Evolutionary conservation across 805 yeast species (phyloP).

Genomic region (Yarrowia sp.): DNA sequence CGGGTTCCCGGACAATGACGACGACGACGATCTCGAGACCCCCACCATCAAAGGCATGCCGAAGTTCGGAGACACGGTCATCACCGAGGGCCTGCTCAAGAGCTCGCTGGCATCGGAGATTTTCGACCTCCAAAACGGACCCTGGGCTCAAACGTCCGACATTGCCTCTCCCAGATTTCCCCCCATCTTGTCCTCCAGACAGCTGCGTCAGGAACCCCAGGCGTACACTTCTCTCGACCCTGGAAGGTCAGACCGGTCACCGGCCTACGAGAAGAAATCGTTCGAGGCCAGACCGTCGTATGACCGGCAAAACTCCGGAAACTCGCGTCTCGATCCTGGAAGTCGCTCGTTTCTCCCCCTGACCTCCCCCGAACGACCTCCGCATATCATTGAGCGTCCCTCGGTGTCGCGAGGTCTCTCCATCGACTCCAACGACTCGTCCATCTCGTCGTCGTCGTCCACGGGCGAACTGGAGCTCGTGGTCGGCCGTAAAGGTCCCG

Average conservation of each 20-base stretch:
- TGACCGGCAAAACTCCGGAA: slow-evolving; percentile 1
- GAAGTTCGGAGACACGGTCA: slow-evolving; percentile 22
- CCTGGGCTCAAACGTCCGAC: slow-evolving; percentile 27
- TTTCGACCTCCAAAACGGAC: slow-evolving; percentile 34
- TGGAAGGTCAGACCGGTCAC: background rate
- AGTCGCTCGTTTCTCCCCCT: slow-evolving; percentile 9
- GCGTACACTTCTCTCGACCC: slow-evolving; percentile 26
- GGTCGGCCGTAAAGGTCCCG: slow-evolving; percentile 18
- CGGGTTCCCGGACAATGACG: background rate
- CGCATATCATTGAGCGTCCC: slow-evolving; percentile 24
- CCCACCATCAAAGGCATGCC: slow-evolving; percentile 27
- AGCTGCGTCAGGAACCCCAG: slow-evolving; percentile 27
- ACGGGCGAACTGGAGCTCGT: slow-evolving; percentile 34
- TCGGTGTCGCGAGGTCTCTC: slow-evolving; percentile 25
- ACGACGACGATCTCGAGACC: slow-evolving; percentile 4
- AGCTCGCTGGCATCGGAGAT: slow-evolving; percentile 33
- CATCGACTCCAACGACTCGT: slow-evolving; percentile 38
- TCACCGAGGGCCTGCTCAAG: slow-evolving; percentile 30
- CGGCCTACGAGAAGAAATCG: background rate
- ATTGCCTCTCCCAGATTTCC: slow-evolving; percentile 30
- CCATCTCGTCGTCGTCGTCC: slow-evolving; percentile 33
- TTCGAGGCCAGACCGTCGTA: slow-evolving; percentile 1
- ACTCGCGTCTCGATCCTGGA: slow-evolving; percentile 1
- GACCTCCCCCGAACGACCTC: slow-evolving; percentile 19
- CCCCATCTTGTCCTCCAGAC: slow-evolving; percentile 4